phyloP scores from a whole-genome alignment of 441 rosid genomes.

The Jatropha multifida region DNA sequence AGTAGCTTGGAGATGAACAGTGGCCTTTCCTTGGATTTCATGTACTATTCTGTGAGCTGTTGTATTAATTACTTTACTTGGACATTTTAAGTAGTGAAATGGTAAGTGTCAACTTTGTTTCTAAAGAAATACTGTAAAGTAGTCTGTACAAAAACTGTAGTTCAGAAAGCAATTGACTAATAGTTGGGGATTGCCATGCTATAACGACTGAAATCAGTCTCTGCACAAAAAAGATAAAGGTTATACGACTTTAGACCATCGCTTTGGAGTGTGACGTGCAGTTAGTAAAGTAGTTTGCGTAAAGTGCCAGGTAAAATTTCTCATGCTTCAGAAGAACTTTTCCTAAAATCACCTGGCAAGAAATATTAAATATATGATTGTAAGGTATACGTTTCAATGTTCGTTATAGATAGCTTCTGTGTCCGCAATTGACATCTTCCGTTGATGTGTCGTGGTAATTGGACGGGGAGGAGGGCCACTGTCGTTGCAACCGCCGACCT shows the following conservation, averaged over 20 bases:
- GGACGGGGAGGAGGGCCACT: neutral
- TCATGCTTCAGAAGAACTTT: neutral
- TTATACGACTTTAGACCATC: neutral
- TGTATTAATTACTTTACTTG: neutral
- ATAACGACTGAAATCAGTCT: neutral
- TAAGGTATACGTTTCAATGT: neutral
- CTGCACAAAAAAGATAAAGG: neutral
- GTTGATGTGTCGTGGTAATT: neutral
- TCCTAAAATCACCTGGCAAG: neutral
- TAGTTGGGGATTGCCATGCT: neutral
- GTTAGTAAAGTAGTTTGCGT: neutral
- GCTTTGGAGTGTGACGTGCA: neutral
- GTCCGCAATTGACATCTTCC: neutral
- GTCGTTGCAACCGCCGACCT: slow-evolving; percentile 3
- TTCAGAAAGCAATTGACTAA: neutral
- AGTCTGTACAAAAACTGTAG: neutral
- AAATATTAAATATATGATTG: neutral
- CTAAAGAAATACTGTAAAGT: neutral
- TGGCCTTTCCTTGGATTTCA: neutral
- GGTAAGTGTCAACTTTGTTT: neutral
- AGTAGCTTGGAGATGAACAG: neutral
- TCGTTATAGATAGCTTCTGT: too few relatives aligned
- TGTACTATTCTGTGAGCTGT: neutral
- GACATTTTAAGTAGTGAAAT: neutral
- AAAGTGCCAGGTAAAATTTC: neutral